Evolutionary conservation across 2,329 filamentous ascomycete genomes (phyloP), one percentile per base, ranked within the genome.

Genomic region (Emydomyces testavorans): DNA sequence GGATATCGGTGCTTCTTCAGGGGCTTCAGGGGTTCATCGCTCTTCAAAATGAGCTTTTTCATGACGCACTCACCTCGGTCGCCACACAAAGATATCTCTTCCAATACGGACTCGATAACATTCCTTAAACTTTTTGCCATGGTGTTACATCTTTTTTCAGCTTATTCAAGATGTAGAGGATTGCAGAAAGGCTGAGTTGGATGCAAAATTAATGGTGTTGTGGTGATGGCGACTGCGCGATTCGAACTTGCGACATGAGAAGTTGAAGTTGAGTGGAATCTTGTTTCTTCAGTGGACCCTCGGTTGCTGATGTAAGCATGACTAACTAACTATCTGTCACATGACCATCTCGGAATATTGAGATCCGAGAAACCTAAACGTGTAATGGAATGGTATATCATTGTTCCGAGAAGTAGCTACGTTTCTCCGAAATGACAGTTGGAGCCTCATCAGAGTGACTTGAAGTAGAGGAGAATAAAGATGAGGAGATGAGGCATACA

Each of bases 41-140:
- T 37, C n/a, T 26, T 15, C 21, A 38, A 23, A 15, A 39, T 5
- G 39, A 32, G 15, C 35, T 4, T 38, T 10, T 4, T 13, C 21
- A 7, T 6, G 8, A 28, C 21, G 28, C 40, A 48, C 74, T 57
- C 66, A 79, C 78, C 78, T 69, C 72, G 67, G 45, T 70, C 69
- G 53, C 77, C 77, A 54, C 71, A 71, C 39, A 80, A 68, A 20
- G 77, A 77, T 60, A 81, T 72, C 61, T 78, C 73, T 51, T 73
- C 71, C 40, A 80, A 65, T 48, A 81, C 58, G 62, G 71, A 75
- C 58, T 79, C 71, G 52, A 80, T 69, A 54, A 82, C 63, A 42
- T 73, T 69, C 58, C 78, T 76, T 51, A 78, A 65, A 47, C 72
- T 73, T 50, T 63, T 66, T 46, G 65, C 68, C 72, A 74, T 74